Base-by-base conservation (phyloP, 2,329 filamentous ascomycete genomes). In the Hypomyces rosellus region DNA sequence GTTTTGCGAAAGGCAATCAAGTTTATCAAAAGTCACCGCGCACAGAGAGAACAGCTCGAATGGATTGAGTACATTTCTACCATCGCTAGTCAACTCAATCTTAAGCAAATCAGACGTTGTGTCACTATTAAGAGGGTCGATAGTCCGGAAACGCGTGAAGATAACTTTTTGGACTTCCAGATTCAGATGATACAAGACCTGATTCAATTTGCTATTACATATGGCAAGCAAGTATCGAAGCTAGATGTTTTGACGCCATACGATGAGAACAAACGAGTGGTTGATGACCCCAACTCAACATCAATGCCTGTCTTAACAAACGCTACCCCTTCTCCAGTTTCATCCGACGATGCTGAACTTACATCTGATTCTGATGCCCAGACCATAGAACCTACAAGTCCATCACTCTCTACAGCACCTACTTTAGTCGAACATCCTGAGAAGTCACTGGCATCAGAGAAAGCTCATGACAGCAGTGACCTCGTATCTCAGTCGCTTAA, bases 1-100 rank as follows among this genome's bases (percentile, higher is more conserved):
- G 16, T 50, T 33, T 41, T 50, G 12, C 25, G 34, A 8, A 6
- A 50, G 13, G 34, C 41, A 6, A 50, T 50, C 14, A 20, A 50
- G n/a, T 34, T n/a, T 11, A 16, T 50, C 13, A 50, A 50, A 11
- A 30, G 4, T 11, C 6, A 6, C 9, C 25, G 25, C 8, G 25
- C 25, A 30, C 25, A 30, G 25, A 30, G 9, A 11, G 6, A 30
- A 30, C 25, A 30, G 6, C 25, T 30, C 6, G 25, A 30, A 30
- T 30, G 39, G 47, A 34, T 44, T 6, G n/a, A 15, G n/a, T 15
- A 46, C 30, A 33, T 39, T 15, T 13, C 34, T 8, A 18, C 16
- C 5, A 16, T 46, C 22, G 37, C 39, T 1, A 11, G 2, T 13
- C 37, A 33, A 20, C 33, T 22, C 18, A 4, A 7, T 22, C 37